These are phyloP conservation scores for Epichloe sylvatica DNA, from an alignment of 2,329 filamentous ascomycete genomes.

Conservation along the genomic window DNA sequence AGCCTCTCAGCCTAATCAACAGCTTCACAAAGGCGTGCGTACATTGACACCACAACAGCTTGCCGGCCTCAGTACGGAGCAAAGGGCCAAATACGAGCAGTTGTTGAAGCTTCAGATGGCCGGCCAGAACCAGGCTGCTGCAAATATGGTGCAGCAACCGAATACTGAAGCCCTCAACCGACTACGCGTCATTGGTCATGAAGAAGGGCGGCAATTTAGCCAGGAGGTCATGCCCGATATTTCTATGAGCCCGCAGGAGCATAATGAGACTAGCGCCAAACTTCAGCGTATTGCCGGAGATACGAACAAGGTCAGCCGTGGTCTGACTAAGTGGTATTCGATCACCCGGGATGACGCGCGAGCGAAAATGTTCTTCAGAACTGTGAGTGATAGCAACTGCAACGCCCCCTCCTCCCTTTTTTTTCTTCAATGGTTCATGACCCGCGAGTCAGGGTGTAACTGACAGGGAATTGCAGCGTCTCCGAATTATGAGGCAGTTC, in stretches of 20 bases:
- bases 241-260: slow-evolving; percentile 30
- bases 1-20: slow-evolving; percentile 13
- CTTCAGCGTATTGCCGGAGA: slow-evolving; percentile 27
- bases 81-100: slow-evolving; percentile 31
- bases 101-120: slow-evolving; percentile 17
- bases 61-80: slow-evolving; percentile 29
- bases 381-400: slow-evolving; percentile 25
- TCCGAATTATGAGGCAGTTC: slow-evolving; percentile 40
- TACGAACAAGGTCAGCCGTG: slow-evolving; percentile 30
- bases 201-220: slow-evolving; percentile 25
- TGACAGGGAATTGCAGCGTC: slow-evolving; percentile 26
- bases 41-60: slow-evolving; percentile 21
- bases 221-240: slow-evolving; percentile 32
- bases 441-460: neutral
- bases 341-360: slow-evolving; percentile 35
- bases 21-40: slow-evolving; percentile 10
- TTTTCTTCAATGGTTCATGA: neutral
- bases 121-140: slow-evolving; percentile 10
- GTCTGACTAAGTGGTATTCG: slow-evolving; percentile 33
- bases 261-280: slow-evolving; percentile 29
- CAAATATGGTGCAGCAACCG: slow-evolving; percentile 8
- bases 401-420: neutral
- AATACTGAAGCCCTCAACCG: slow-evolving; percentile 16
- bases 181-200: slow-evolving; percentile 23
- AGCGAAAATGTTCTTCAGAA: slow-evolving; percentile 38